Conservation (phyloP, 129 eudicot species). For the Gnaphalium uliginosum region DNA sequence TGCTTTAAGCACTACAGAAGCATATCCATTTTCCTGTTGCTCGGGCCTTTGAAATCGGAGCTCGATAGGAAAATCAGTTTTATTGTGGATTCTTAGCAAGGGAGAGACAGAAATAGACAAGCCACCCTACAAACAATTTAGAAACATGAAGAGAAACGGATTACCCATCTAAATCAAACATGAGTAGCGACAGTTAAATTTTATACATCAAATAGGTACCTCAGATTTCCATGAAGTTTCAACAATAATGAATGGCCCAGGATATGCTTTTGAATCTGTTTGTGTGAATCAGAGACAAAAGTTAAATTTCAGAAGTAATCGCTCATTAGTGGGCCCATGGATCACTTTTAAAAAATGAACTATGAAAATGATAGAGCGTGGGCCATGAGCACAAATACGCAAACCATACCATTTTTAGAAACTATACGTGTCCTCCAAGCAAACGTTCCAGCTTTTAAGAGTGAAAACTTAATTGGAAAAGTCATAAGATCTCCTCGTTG, state of each 20-base stretch:
- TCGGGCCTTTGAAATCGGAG: constrained; percentile 79
- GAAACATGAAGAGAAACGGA: constrained; percentile 1
- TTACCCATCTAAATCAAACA: constrained; percentile 3
- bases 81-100: constrained; percentile 66
- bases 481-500: constrained; percentile 55
- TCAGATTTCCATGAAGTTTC: constrained; percentile 63
- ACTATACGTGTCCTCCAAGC: constrained; percentile 89
- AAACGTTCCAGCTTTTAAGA: constrained; percentile 52
- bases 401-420: constrained; percentile 61
- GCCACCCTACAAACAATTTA: constrained; percentile 58
- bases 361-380: background rate
- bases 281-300: constrained; percentile 22
- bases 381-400: constrained; percentile 10
- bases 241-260: constrained; percentile 79
- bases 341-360: background rate
- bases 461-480: constrained; percentile 63
- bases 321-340: constrained; percentile 9
- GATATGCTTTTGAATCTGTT: constrained; percentile 75
- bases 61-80: constrained; percentile 77
- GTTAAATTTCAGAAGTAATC: constrained; percentile 13
- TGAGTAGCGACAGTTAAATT: background rate
- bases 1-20: constrained; percentile 54
- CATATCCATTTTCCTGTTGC: constrained; percentile 55
- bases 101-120: constrained; percentile 77
- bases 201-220: constrained; percentile 42